Evolutionary conservation across 352 stramenopile species (phyloP), one percentile per base, ranked within the genome.

Genomic region (Thraustochytrium striatum): DNA sequence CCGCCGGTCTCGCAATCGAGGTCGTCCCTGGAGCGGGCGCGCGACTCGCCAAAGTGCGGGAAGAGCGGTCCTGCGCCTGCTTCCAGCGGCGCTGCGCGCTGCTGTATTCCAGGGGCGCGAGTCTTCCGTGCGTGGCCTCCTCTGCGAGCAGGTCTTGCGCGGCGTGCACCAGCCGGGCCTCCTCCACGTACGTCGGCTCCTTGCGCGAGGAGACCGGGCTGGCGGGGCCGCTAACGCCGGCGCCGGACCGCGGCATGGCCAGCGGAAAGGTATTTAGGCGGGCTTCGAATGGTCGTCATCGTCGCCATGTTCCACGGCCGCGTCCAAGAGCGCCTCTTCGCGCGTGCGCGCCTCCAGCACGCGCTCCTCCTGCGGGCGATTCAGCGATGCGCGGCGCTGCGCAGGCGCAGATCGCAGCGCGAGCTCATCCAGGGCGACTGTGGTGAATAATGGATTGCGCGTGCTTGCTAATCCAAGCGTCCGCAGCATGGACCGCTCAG

Each of bases 371-470:
- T n/a, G n/a, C n/a, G n/a, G n/a, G n/a, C n/a, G n/a, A n/a, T n/a
- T n/a, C n/a, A n/a, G n/a, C n/a, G n/a, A n/a, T n/a, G n/a, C n/a
- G n/a, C n/a, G n/a, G n/a, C n/a, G n/a, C n/a, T n/a, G n/a, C n/a
- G n/a, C n/a, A n/a, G n/a, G n/a, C n/a, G n/a, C n/a, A n/a, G n/a
- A n/a, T n/a, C n/a, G n/a, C n/a, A 55, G 47, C 19, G 65, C 65
- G 21, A 75, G 65, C 21, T 30, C 35, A n/a, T 75, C 65, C 7
- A 75, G 50, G 30, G 43, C 44, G 8, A 75, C 65, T 2, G 2
- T 5, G 1, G 65, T 41, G 39, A 75, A 9, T 3, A 75, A 32
- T 7, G 65, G 65, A n/a, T 75, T 75, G 32, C 65, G 43, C n/a
- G 21, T 13, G 8, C 11, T 25, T 3, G 65, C 65, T 16, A 75